These are phyloP conservation scores for Picochlorum sp. DNA, from an alignment of 139 green algal genomes.

Conservation along the genomic window DNA sequence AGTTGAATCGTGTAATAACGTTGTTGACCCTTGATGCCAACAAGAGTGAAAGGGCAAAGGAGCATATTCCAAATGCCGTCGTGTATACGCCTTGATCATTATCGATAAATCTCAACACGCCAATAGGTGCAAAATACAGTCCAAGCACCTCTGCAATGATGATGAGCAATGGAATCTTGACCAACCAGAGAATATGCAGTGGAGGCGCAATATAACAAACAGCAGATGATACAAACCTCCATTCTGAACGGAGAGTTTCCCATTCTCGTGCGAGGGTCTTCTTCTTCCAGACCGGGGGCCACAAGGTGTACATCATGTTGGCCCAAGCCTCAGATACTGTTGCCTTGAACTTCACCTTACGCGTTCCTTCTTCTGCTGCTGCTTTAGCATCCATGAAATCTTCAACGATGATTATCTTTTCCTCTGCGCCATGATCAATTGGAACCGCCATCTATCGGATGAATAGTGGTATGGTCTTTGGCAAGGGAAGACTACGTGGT, in stretches of 20 bases:
- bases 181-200: background rate
- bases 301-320: background rate
- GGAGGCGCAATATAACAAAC: background rate
- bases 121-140: conserved; percentile 2
- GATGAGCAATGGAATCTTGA: background rate
- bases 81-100: background rate
- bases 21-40: background rate
- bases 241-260: background rate
- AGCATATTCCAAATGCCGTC: conserved; percentile 3
- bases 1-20: background rate
- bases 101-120: background rate
- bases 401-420: background rate
- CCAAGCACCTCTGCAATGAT: conserved; percentile 2
- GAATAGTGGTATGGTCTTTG: background rate
- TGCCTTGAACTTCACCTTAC: background rate
- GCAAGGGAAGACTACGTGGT: background rate
- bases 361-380: background rate
- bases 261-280: background rate
- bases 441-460: background rate
- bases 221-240: conserved; percentile 1
- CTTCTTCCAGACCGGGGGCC: background rate
- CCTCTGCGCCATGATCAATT: background rate
- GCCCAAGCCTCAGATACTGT: background rate
- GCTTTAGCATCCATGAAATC: background rate
- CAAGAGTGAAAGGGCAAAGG: background rate